Evolutionary conservation across 1,284 basidiomycete genomes (phyloP), one percentile per base, ranked within the genome.

Genomic region (Fomitiporia mediterranea): DNA sequence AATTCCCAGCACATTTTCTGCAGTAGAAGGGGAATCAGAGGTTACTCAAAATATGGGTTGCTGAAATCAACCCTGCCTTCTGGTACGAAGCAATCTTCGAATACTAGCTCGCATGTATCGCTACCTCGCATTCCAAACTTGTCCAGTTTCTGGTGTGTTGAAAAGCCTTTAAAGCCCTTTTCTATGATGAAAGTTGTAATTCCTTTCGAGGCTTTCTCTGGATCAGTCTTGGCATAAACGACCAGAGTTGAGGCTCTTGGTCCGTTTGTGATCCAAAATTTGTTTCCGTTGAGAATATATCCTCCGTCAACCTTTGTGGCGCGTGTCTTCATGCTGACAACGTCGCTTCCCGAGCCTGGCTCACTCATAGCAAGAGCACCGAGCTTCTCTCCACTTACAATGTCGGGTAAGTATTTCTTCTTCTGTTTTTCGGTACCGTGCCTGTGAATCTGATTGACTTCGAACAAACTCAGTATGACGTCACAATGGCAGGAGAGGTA

Each of bases 211-310:
- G 83, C 85, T 65, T 79, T 82, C 52, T 84, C 80, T 0, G 89
- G 89, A 9, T 81, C 79, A 4, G 92, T 93, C 72, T 95, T 95
- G 15, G 94, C 94, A 69, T 98, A 98, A 4, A 98, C 91, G 19
- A 98, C 86, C 27, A 97, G 79, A 0, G 93, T 97, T 9, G 87
- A 89, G 1, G 95, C 91, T 25, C 86, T 76, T 1, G 94, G 92
- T 3, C 94, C 93, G 68, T 98, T 98, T 28, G 95, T 98, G 68
- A 98, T 98, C 93, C 94, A 97, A 73, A 94, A 93, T 71, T 97
- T 98, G 65, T 85, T 91, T 1, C 94, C 94, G 65, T 91, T 96
- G 62, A 97, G 69, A 57, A 79, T 74, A 75, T 83, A 97, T 40
- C 87, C 84, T 38, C 84, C 88, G 17, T 83, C 75, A 34, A 88